Conservation (phyloP, 2,329 filamentous ascomycete species). For the Scleromitrula shiraiana region DNA sequence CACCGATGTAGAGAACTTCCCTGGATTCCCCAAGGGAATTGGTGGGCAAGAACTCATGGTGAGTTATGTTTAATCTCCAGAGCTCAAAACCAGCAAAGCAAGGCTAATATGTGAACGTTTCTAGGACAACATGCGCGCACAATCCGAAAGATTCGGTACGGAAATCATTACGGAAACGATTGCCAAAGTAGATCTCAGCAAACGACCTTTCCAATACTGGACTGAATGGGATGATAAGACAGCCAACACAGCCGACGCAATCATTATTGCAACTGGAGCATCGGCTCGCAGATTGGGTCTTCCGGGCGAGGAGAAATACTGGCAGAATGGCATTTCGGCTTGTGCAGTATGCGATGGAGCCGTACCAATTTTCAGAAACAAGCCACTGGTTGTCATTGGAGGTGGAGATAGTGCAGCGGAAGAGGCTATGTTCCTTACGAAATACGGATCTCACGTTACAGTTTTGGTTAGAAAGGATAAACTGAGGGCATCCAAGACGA, state of each 20-base stretch:
- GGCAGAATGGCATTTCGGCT: conserved; percentile 93
- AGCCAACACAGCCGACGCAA: conserved; percentile 78
- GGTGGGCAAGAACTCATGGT: conserved; percentile 80
- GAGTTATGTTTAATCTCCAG: not conserved
- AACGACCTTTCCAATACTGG: conserved; percentile 85
- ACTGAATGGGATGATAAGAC: conserved; percentile 79
- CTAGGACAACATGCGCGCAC: conserved; percentile 78
- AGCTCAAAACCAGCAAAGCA: conserved; percentile 2
- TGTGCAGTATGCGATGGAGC: conserved; percentile 97
- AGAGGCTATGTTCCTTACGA: conserved; percentile 94
- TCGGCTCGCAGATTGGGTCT: conserved; percentile 79
- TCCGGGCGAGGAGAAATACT: conserved; percentile 86
- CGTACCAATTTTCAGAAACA: conserved; percentile 94
- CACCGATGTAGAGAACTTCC: conserved; percentile 97
- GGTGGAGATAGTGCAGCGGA: conserved; percentile 96
- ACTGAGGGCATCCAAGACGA: conserved; percentile 82
- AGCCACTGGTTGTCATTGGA: conserved; percentile 90
- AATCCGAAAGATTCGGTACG: conserved; percentile 88
- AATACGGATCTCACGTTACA: conserved; percentile 92
- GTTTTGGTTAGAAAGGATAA: conserved; percentile 85
- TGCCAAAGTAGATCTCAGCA: conserved; percentile 73
- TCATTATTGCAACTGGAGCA: conserved; percentile 93
- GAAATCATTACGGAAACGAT: conserved; percentile 91
- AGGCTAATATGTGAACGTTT: no score
- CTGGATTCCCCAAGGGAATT: conserved; percentile 85